Base-by-base conservation (phyloP, 768 basidiomycete genomes). In the Serendipita sp. region DNA sequence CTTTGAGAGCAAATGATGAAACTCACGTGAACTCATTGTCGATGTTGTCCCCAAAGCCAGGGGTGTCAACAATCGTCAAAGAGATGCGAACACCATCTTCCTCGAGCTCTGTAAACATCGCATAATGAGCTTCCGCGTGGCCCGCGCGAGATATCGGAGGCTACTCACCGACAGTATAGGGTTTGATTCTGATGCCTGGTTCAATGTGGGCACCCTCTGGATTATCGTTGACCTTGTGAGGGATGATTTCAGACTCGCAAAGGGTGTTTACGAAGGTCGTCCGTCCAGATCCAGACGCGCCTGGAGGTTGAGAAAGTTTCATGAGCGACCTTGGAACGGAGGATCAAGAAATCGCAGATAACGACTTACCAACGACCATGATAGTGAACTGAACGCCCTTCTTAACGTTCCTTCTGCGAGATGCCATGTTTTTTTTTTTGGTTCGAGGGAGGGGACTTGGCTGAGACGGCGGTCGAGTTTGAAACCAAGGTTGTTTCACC, bases 211-310 rank as follows among this genome's bases (percentile, higher is more conserved):
- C 92, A n/a, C 82, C 81, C 69, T 88, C 86, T 10, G 94, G 88
- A 68, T 81, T 81, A 72, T 91, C 88, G 66, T 82, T 84, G 60
- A 89, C 78, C 75, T 93, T 92, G 80, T 97, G 94, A 3, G 80
- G 72, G 62, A 97, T 79, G 23, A 97, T 91, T 69, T 93, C 89
- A 40, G 87, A 86, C 78, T 99, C 95, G 80, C 93, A 95, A 65
- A 99, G 89, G 60, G 96, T 99, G 80, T 99, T 99, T 73, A 99
- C 92, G 71, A 99, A 98, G 64, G 95, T 99, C 65, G 95, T 98
- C 64, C 93, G 88, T 66, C 93, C 93, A 62, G 93, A 95, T 50
- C 95, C 95, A 75, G 93, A 96, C 65, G 93, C 89, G 78, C 95
- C 95, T 97, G 69, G 44, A 48, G 40, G 40, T 40, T 40, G 40